Evolutionary conservation across 805 yeast species (phyloP).

Genomic region (baker's yeast (Saccharomyces cerevisiae)): DNA sequence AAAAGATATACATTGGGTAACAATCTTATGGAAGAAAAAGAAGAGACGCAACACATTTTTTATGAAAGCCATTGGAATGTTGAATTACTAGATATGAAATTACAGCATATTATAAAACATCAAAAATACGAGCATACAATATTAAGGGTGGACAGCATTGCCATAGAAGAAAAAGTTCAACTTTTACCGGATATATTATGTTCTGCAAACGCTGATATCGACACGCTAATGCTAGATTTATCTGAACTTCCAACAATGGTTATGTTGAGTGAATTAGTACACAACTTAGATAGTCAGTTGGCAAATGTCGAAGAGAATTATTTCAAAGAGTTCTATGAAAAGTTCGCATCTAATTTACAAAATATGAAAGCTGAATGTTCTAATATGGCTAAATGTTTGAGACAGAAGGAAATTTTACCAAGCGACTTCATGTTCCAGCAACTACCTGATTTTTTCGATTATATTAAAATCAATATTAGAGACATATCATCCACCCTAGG

Average conservation of each 20-base stretch:
- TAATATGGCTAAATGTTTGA: conserved; percentile 4
- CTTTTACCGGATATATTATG: conserved; percentile 18
- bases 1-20: conserved; percentile 10
- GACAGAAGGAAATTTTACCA: conserved; percentile 6
- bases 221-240: conserved; percentile 3
- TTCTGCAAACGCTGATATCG: conserved; percentile 17
- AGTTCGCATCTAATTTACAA: conserved; percentile 19
- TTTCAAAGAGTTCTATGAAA: conserved; percentile 23
- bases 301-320: conserved; percentile 23
- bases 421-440: conserved; percentile 18
- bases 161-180: conserved; percentile 16
- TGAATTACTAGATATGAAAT: conserved; percentile 18
- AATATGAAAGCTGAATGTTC: conserved; percentile 15
- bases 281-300: conserved; percentile 22
- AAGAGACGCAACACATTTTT: conserved; percentile 4
- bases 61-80: conserved; percentile 15
- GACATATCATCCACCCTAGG: conserved; percentile 29
- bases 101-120: conserved; percentile 17
- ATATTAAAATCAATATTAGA: conserved; percentile 17
- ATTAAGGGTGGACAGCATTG: conserved; percentile 15
- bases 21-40: conserved; percentile 1
- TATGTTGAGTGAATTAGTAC: conserved; percentile 12
- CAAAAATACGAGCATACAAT: conserved; percentile 13
- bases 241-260: conserved; percentile 15
- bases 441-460: conserved; percentile 32